Conservation (phyloP, 768 basidiomycete genomes). For the Russula emetica region DNA sequence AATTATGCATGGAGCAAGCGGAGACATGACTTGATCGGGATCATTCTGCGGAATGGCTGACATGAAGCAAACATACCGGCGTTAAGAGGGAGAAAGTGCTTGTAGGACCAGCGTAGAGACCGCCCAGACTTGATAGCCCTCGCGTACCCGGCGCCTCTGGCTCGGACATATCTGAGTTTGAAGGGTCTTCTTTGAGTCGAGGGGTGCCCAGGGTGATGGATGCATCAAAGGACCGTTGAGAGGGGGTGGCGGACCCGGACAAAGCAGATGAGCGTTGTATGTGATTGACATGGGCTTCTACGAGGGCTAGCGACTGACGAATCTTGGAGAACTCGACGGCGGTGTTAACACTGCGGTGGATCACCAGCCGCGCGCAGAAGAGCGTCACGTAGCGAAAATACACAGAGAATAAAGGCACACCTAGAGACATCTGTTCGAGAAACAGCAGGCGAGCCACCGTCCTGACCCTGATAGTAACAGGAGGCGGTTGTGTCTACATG, state of each 20-base stretch:
- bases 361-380: slow-evolving; percentile 16
- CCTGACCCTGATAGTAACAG: slow-evolving; percentile 70
- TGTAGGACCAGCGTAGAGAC: slow-evolving; percentile 76
- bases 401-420: slow-evolving; percentile 33
- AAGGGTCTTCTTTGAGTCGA: slow-evolving; percentile 11
- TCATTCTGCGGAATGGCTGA: slow-evolving; percentile 16
- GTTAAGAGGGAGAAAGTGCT: slow-evolving; percentile 67
- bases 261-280: slow-evolving; percentile 17
- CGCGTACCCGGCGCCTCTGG: slow-evolving; percentile 64
- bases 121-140: slow-evolving; percentile 59
- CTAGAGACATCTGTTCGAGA: slow-evolving; percentile 53
- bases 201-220: slow-evolving; percentile 24
- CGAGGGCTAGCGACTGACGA: slow-evolving; percentile 61
- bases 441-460: slow-evolving; percentile 44
- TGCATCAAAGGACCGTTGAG: slow-evolving; percentile 19
- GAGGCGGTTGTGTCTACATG: slow-evolving; percentile 66
- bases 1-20: slow-evolving; percentile 15
- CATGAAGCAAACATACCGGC: slow-evolving; percentile 41
- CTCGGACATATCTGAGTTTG: slow-evolving; percentile 37
- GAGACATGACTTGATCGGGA: neutral
- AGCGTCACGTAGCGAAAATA: neutral
- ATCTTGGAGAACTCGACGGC: slow-evolving; percentile 63
- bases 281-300: slow-evolving; percentile 56
- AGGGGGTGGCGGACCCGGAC: slow-evolving; percentile 30
- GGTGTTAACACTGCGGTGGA: slow-evolving; percentile 50